These are phyloP conservation scores for Tephrocybe sp. DNA, from an alignment of 768 basidiomycete genomes.

Conservation along the genomic window DNA sequence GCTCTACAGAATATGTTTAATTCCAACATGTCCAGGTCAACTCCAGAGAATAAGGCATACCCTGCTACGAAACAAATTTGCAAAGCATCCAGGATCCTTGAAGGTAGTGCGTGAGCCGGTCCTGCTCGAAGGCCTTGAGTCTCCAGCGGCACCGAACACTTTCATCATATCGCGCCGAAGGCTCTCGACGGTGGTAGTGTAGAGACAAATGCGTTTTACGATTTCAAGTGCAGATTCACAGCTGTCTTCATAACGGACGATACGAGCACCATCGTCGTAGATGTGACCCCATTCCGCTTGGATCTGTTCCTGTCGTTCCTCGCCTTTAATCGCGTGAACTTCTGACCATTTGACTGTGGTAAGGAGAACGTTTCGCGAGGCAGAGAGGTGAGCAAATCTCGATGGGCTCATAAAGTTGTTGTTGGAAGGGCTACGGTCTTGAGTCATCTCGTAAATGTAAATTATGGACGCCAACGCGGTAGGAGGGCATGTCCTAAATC, in stretches of 20 bases:
- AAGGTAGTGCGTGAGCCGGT: neutral
- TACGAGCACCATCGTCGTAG: conserved; percentile 11
- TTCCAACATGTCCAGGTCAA: no score
- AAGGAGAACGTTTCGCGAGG: conserved; percentile 12
- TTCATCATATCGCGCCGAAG: neutral
- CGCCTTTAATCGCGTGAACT: conserved; percentile 1
- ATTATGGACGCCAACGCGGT: conserved; percentile 16
- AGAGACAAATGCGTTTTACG: neutral
- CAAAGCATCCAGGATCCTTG: neutral
- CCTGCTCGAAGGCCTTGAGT: neutral
- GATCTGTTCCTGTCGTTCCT: conserved; percentile 7
- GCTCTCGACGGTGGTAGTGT: neutral
- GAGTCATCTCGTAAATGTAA: conserved; percentile 18
- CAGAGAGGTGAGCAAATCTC: conserved; percentile 13
- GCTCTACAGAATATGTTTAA: neutral
- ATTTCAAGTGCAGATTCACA: neutral
- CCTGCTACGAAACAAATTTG: neutral
- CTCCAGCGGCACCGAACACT: neutral
- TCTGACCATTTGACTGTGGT: conserved; percentile 20
- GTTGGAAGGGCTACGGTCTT: conserved; percentile 12
- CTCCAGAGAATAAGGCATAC: neutral
- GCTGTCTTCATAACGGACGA: conserved; percentile 9
- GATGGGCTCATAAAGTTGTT: conserved; percentile 14
- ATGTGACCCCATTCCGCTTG: conserved; percentile 5
- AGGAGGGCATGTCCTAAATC: neutral